Conservation (phyloP, 768 basidiomycete species). For the Grammothele lineata region DNA sequence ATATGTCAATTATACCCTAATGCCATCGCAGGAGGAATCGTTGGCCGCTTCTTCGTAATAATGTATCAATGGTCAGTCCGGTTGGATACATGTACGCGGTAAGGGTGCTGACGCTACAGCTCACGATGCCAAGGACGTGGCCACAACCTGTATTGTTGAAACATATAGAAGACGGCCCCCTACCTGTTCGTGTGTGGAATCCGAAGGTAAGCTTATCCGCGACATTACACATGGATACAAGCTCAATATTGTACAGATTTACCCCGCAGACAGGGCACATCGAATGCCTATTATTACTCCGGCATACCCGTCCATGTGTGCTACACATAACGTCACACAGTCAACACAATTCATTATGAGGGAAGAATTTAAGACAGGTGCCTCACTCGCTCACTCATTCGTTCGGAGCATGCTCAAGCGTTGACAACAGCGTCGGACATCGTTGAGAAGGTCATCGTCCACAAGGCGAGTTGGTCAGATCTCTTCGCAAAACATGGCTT, state of each 20-base stretch:
- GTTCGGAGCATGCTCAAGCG: slow-evolving; percentile 1
- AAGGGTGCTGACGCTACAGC: too few relatives aligned
- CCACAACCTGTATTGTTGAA: slow-evolving; percentile 97
- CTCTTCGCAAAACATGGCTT: slow-evolving; percentile 96
- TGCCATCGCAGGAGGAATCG: slow-evolving; percentile 89
- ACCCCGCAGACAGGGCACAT: slow-evolving; percentile 90
- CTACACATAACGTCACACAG: slow-evolving; percentile 95
- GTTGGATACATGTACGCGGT: neutral
- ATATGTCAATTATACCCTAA: slow-evolving; percentile 99
- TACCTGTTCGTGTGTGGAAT: slow-evolving; percentile 97
- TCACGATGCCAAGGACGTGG: slow-evolving; percentile 92
- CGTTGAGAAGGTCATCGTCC: slow-evolving; percentile 87
- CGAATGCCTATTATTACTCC: slow-evolving; percentile 99
- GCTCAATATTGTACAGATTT: slow-evolving; percentile 48
- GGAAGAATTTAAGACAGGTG: slow-evolving; percentile 91
- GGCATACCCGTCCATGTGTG: slow-evolving; percentile 98
- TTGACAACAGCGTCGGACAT: slow-evolving; percentile 75
- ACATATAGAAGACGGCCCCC: slow-evolving; percentile 92
- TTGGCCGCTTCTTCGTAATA: slow-evolving; percentile 97
- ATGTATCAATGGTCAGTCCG: slow-evolving; percentile 88
- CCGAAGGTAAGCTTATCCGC: slow-evolving; percentile 59
- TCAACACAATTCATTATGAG: slow-evolving; percentile 97
- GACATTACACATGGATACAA: neutral
- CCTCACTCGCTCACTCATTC: neutral
- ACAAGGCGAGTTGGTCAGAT: slow-evolving; percentile 83